Percentiles rank a stretch among this genome's conserved stretches.
phyloP scores from a whole-genome alignment of 345 rosid species.

The Kandelia obovata region DNA sequence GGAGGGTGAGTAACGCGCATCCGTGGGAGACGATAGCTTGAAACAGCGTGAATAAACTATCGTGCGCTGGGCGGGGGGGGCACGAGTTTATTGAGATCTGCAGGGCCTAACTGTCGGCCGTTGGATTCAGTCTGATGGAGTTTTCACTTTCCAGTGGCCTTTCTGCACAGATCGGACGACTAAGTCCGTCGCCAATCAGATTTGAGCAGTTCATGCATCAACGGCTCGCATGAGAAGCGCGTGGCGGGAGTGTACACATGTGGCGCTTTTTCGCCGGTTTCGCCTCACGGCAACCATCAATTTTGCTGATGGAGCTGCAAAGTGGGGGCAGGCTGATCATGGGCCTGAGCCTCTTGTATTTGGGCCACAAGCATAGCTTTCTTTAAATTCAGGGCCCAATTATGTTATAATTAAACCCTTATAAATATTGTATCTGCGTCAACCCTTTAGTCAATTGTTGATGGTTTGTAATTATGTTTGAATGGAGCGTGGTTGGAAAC shows the following conservation, averaged over 20 bases:
- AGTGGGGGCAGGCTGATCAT: background rate
- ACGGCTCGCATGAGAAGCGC: background rate
- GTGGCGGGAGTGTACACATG: background rate
- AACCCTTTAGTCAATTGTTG: too few species aligned
- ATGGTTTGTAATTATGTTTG: too few species aligned
- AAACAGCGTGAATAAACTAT: slow-evolving; percentile 1
- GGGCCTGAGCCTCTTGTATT: background rate
- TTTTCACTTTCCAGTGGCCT: background rate
- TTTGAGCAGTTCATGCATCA: background rate
- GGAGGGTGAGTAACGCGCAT: slow-evolving; percentile 13
- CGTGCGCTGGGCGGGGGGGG: slow-evolving; percentile 8
- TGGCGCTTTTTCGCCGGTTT: background rate
- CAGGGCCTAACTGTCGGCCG: background rate
- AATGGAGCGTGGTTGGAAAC: too few species aligned
- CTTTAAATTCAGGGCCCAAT: too few species aligned
- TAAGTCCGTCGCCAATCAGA: background rate
- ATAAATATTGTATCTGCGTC: too few species aligned
- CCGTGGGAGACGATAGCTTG: slow-evolving; percentile 21
- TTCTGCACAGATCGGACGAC: too few species aligned
- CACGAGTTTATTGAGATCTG: slow-evolving; percentile 1
- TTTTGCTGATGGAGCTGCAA: background rate
- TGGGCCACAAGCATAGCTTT: background rate
- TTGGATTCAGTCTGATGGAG: background rate
- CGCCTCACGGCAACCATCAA: too few species aligned
- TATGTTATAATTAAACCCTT: too few species aligned